Evolutionary conservation across 768 basidiomycete genomes (phyloP).

Genomic region (Collybiopsis confluens): DNA sequence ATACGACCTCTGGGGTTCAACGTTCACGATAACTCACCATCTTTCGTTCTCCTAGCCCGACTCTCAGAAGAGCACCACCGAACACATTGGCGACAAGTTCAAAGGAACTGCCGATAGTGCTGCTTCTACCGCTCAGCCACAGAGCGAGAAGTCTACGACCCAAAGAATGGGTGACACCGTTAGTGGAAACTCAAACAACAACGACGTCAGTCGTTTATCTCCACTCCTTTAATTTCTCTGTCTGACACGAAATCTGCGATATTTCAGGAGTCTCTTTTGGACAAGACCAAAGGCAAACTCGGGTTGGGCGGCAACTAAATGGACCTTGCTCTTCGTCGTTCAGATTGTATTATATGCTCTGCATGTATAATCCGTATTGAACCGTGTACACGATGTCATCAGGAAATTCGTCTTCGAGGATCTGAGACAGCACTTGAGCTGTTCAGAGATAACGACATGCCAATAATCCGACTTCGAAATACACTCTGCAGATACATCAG

Average conservation of each 20-base stretch:
- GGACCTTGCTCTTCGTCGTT: no score
- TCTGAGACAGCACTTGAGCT: neutral
- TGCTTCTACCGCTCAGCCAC: conserved; percentile 47
- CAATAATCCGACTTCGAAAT: neutral
- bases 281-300: conserved; percentile 51
- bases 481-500: neutral
- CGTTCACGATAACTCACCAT: no score
- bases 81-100: conserved; percentile 44
- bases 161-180: conserved; percentile 47
- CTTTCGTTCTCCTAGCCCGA: conserved; percentile 41
- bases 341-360: neutral
- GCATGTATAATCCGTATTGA: neutral
- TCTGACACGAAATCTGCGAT: neutral
- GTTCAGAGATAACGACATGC: neutral
- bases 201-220: conserved; percentile 24
- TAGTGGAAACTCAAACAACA: conserved; percentile 44
- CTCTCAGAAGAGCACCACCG: conserved; percentile 48
- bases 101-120: conserved; percentile 45
- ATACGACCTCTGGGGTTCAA: neutral
- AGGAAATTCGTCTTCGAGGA: neutral
- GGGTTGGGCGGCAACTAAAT: conserved; percentile 33
- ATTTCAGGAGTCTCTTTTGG: conserved; percentile 34
- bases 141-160: conserved; percentile 48
- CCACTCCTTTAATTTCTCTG: neutral
- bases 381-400: neutral